These are phyloP conservation scores for Suillus brevipes DNA, from an alignment of 768 basidiomycete species.

Conservation along the genomic window DNA sequence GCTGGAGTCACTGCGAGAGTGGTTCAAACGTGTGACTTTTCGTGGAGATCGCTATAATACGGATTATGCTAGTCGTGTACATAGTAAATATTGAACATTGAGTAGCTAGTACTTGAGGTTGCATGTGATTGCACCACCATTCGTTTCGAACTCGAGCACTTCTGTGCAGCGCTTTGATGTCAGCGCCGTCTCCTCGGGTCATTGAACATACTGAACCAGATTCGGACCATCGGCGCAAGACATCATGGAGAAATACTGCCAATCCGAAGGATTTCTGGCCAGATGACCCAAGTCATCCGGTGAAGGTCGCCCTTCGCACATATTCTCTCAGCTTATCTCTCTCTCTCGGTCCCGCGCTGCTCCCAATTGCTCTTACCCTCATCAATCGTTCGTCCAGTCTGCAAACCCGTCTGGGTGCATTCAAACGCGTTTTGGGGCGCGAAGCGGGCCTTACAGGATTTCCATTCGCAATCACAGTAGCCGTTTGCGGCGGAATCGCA, in stretches of 20 bases:
- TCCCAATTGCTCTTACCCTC: constrained; percentile 50
- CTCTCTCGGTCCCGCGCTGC: constrained; percentile 62
- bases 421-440: constrained; percentile 44
- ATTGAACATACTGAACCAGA: constrained; percentile 8
- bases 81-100: too few species aligned
- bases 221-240: neutral
- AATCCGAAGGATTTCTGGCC: constrained; percentile 13
- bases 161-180: neutral
- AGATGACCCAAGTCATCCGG: constrained; percentile 48
- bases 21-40: neutral
- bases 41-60: neutral
- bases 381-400: constrained; percentile 27
- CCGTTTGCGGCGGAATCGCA: constrained; percentile 63
- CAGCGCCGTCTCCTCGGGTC: constrained; percentile 3
- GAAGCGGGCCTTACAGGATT: constrained; percentile 66
- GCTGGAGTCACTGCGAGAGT: neutral
- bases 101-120: too few species aligned
- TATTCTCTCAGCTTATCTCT: constrained; percentile 66
- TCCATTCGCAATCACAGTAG: constrained; percentile 63
- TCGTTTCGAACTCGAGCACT: neutral
- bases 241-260: constrained; percentile 1
- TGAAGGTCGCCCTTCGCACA: constrained; percentile 62
- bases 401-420: constrained; percentile 10
- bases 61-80: neutral
- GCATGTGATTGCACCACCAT: neutral